phyloP scores from a whole-genome alignment of 2,329 filamentous ascomycete species.

The Sporothrix brunneoviolacea region DNA sequence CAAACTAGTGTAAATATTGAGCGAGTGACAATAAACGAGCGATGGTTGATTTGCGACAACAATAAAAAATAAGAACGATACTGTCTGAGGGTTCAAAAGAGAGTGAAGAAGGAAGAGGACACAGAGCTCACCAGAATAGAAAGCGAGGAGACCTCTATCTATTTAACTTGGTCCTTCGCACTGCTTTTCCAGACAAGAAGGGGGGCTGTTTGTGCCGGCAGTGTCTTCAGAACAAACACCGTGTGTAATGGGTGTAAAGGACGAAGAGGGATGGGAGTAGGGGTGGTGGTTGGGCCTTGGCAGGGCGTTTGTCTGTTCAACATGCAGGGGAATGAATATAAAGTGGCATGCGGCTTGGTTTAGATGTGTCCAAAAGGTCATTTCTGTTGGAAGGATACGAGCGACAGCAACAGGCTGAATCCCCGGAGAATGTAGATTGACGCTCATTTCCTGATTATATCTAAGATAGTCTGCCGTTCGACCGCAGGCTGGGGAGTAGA shows the following conservation, averaged over 20 bases:
- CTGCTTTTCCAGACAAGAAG: background rate
- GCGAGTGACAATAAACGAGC: slow-evolving; percentile 8
- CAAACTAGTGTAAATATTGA: background rate
- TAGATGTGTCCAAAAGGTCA: background rate
- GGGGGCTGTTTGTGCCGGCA: background rate
- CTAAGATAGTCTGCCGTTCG: background rate
- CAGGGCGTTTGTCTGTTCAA: too few relatives aligned
- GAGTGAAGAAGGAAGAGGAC: background rate
- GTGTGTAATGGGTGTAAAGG: too few relatives aligned
- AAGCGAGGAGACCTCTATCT: background rate
- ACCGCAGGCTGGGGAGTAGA: background rate
- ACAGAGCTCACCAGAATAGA: too few relatives aligned
- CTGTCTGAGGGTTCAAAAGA: background rate
- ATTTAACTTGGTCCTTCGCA: background rate
- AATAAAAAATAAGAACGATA: background rate
- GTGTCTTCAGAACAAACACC: background rate
- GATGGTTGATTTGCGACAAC: background rate
- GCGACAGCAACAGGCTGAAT: slow-evolving; percentile 5
- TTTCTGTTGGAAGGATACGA: slow-evolving; percentile 2
- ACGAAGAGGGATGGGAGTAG: too few relatives aligned
- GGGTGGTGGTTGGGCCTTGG: too few relatives aligned
- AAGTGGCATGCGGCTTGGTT: background rate
- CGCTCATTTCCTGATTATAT: slow-evolving; percentile 2
- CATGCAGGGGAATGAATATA: too few relatives aligned
- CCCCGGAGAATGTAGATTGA: background rate